These are phyloP conservation scores for Gossypium trilobum DNA, from an alignment of 441 rosid genomes.

Conservation along the genomic window DNA sequence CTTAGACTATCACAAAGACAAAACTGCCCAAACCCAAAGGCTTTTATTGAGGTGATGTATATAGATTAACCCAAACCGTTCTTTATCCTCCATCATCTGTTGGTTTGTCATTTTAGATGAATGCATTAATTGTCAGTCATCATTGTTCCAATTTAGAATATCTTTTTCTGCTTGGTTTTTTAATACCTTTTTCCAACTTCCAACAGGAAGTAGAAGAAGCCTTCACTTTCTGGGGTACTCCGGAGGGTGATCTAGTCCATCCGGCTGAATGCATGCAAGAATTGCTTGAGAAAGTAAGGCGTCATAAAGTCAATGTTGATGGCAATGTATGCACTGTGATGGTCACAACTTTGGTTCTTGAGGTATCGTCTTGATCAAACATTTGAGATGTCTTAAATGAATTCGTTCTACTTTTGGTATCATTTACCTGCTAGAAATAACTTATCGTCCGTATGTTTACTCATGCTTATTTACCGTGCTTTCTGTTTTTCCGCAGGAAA, in stretches of 20 bases:
- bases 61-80: slow-evolving; percentile 35
- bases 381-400: background rate
- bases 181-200: slow-evolving; percentile 24
- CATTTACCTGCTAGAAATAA: background rate
- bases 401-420: background rate
- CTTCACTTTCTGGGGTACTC: slow-evolving; percentile 90
- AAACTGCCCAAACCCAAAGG: slow-evolving; percentile 85
- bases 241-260: slow-evolving; percentile 88
- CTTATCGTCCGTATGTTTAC: background rate
- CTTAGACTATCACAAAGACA: slow-evolving; percentile 76
- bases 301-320: slow-evolving; percentile 76
- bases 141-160: background rate
- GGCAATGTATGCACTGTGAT: slow-evolving; percentile 93
- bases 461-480: background rate
- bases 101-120: background rate
- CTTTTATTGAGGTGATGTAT: slow-evolving; percentile 67
- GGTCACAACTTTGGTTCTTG: slow-evolving; percentile 97
- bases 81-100: slow-evolving; percentile 9
- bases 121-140: background rate
- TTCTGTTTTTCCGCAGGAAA: background rate
- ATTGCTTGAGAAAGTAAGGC: slow-evolving; percentile 91
- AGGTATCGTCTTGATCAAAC: slow-evolving; percentile 41
- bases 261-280: slow-evolving; percentile 98
- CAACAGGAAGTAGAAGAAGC: slow-evolving; percentile 86
- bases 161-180: background rate